Conservation (phyloP, 345 rosid genomes). For the Alliaria petiolata region DNA sequence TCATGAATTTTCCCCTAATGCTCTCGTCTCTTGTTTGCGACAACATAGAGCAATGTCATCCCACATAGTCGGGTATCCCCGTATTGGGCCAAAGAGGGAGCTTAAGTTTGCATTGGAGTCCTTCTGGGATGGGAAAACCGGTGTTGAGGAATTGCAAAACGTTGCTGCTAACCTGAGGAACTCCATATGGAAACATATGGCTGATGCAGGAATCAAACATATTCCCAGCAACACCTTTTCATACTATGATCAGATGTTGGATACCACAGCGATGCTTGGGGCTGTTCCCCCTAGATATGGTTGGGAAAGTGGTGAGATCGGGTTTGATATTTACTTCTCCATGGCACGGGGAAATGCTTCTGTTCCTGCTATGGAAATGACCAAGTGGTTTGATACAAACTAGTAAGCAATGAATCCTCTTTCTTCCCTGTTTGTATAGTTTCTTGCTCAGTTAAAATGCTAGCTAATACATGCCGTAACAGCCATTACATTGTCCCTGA, state of each 20-base stretch:
- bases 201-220: constrained; percentile 59
- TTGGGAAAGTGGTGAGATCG: constrained; percentile 72
- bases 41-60: constrained; percentile 55
- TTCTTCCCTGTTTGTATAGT: not conserved
- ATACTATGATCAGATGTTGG: constrained; percentile 73
- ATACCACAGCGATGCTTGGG: constrained; percentile 74
- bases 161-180: constrained; percentile 58
- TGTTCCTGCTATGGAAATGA: constrained; percentile 92
- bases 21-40: not conserved
- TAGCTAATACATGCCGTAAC: constrained; percentile 11
- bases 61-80: constrained; percentile 77
- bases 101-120: constrained; percentile 81
- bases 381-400: constrained; percentile 91
- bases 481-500: constrained; percentile 89
- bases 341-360: constrained; percentile 81
- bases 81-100: constrained; percentile 80
- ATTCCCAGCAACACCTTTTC: constrained; percentile 80
- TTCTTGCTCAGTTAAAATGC: not conserved
- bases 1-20: not conserved
- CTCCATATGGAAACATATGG: constrained; percentile 69
- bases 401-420: constrained; percentile 43
- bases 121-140: constrained; percentile 77
- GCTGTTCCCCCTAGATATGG: constrained; percentile 68
- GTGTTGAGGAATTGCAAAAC: constrained; percentile 51
- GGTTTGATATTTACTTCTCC: constrained; percentile 62